These are phyloP conservation scores for Dacryopinax primogenitus DNA, from an alignment of 768 basidiomycete species.

Conservation along the genomic window DNA sequence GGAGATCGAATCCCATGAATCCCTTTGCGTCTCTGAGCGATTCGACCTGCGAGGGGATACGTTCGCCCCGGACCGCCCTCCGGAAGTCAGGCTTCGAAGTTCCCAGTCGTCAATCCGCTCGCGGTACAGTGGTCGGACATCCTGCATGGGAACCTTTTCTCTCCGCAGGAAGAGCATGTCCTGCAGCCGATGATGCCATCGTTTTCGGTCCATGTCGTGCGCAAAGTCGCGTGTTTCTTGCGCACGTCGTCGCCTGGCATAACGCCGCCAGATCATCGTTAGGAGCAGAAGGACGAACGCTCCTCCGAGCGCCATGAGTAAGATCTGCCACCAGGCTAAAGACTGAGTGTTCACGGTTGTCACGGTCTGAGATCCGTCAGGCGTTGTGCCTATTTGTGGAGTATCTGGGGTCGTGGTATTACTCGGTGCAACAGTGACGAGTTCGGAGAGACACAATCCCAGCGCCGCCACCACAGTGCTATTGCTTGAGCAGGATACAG, in stretches of 20 bases:
- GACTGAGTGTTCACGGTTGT: conserved; percentile 18
- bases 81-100: not conserved
- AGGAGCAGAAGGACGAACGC: conserved; percentile 61
- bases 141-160: not conserved
- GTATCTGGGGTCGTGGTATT: conserved; percentile 34
- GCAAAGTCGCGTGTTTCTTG: conserved; percentile 36
- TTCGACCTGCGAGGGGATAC: not conserved
- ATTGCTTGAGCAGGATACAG: conserved; percentile 46
- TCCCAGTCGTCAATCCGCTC: not conserved
- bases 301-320: conserved; percentile 70
- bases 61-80: not conserved
- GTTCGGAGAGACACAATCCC: conserved; percentile 66
- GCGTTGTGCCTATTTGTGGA: conserved; percentile 36
- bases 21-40: not conserved
- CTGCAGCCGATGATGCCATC: not conserved
- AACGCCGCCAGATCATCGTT: conserved; percentile 56
- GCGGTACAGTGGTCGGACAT: not conserved
- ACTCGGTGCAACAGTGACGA: conserved; percentile 42
- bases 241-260: conserved; percentile 53
- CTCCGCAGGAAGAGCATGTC: not conserved
- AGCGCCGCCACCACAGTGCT: conserved; percentile 52
- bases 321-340: conserved; percentile 62
- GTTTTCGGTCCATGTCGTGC: not conserved
- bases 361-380: conserved; percentile 47
- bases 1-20: not conserved